Conservation (phyloP, 2,329 filamentous ascomycete species). For the Rutstroemia sydowiana region DNA sequence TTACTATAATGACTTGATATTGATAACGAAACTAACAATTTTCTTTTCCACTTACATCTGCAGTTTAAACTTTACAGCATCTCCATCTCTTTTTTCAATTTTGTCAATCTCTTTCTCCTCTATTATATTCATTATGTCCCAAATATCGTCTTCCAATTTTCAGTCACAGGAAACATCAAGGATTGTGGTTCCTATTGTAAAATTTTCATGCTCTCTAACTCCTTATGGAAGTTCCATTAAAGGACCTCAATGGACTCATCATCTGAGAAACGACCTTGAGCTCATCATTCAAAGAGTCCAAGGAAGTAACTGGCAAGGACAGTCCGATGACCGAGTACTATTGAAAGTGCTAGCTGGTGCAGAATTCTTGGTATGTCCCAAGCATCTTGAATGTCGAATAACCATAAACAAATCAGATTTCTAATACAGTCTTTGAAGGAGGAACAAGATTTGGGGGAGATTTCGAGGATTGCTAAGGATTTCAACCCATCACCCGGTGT, state of each 20-base stretch:
- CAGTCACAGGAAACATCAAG: slow-evolving; percentile 15
- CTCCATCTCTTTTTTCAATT: too few relatives aligned
- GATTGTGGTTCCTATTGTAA: slow-evolving; percentile 22
- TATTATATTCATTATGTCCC: slow-evolving; percentile 17
- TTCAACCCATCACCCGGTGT: slow-evolving; percentile 14
- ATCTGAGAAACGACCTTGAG: slow-evolving; percentile 22
- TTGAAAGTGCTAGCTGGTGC: slow-evolving; percentile 36
- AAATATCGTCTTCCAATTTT: slow-evolving; percentile 1
- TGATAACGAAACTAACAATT: too few relatives aligned
- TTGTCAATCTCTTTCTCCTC: background rate
- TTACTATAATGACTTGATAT: too few relatives aligned
- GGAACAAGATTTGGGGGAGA: slow-evolving; percentile 24
- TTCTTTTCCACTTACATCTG: too few relatives aligned
- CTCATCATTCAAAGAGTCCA: slow-evolving; percentile 22
- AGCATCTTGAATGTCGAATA: background rate
- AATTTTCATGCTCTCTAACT: slow-evolving; percentile 27
- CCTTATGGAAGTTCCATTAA: slow-evolving; percentile 15
- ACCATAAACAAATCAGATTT: background rate
- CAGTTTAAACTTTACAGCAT: too few relatives aligned
- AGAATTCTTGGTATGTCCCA: slow-evolving; percentile 34
- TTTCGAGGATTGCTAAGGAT: slow-evolving; percentile 17
- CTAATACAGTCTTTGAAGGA: slow-evolving; percentile 20
- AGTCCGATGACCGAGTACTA: slow-evolving; percentile 16
- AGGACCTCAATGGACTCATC: slow-evolving; percentile 25
- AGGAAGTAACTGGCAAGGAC: slow-evolving; percentile 17